Evolutionary conservation across 345 rosid genomes (phyloP), one percentile per base, ranked within the genome.

Genomic region (Mangifera indica): DNA sequence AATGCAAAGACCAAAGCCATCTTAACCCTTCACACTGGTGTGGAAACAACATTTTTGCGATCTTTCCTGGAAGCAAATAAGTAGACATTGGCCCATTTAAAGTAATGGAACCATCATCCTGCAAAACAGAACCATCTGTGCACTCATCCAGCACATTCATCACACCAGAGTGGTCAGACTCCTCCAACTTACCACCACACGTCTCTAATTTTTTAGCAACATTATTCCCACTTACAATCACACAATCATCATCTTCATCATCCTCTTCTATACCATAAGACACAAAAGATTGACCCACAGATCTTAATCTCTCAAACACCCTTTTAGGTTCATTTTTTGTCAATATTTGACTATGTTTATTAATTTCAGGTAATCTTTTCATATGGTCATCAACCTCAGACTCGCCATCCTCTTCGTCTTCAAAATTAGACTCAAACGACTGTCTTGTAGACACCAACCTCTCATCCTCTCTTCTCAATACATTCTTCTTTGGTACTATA

Each of bases 1-100:
- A 88, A 69, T 92, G 98, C 78, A 95, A 82, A 54, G 96, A 87
- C 99, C 99, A 95, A 57, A 95, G 87, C 98, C 99, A 95, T 79
- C 75, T 89, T 74, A 92, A 74, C 65, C 99, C 98, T 64, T 92
- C 98, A 52, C 88, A 83, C 76, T 95, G 99, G 79, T 95, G 98
- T 18, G 87, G 87, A 81, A 81, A 95, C 79, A 95, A 73, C 83
- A 86, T 87, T 15, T 77, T 87, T 26, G 93, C 90, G 73, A 92
- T 78, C 76, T 77, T 84, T 12, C 85, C 80, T 0, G 84, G 88
- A 63, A 92, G 78, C 65, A 66, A 78, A 80, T 83, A 95, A 46
- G 87, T 79, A 52, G 72, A 84, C 15, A 72, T 82, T 37, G 70
- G 85, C 69, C 89, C 88, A 72, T 53, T 79, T 72, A 95, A 82